These are phyloP conservation scores for Coniella vitis DNA, from an alignment of 2,329 filamentous ascomycete species.

Conservation along the genomic window DNA sequence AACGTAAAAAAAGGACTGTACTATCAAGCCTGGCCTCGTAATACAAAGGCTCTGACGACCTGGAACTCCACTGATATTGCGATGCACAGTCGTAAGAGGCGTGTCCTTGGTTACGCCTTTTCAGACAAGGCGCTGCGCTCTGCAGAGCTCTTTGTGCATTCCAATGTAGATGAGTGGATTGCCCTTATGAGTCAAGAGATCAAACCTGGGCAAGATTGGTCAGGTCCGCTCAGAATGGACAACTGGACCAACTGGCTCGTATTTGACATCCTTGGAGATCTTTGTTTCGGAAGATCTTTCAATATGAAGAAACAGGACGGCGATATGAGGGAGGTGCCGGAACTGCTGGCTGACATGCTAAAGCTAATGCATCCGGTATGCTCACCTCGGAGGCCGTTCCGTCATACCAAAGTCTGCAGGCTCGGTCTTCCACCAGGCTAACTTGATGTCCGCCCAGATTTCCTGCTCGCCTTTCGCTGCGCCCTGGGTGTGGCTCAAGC, in stretches of 20 bases:
- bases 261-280: conserved; percentile 16
- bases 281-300: conserved; percentile 18
- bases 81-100: conserved; percentile 34
- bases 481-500: conserved; percentile 22
- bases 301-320: conserved; percentile 17
- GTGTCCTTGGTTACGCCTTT: conserved; percentile 38
- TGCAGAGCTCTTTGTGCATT: conserved; percentile 27
- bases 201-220: conserved; percentile 12
- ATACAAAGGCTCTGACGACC: conserved; percentile 25
- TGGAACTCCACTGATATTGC: conserved; percentile 36
- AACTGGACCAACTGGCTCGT: conserved; percentile 13
- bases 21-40: conserved; percentile 12
- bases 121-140: conserved; percentile 34
- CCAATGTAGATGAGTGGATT: conserved; percentile 13
- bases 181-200: conserved; percentile 9
- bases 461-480: conserved; percentile 19
- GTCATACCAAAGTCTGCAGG: no score
- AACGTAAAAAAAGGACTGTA: conserved; percentile 14
- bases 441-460: conserved; percentile 15
- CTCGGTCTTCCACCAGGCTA: no score
- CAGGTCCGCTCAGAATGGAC: conserved; percentile 3
- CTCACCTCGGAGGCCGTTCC: no score
- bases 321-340: conserved; percentile 5
- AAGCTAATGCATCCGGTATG: conserved; percentile 17
- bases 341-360: conserved; percentile 13